These are phyloP conservation scores for Haberlea rhodopensis DNA, from an alignment of 257 asterid species.

Conservation along the genomic window DNA sequence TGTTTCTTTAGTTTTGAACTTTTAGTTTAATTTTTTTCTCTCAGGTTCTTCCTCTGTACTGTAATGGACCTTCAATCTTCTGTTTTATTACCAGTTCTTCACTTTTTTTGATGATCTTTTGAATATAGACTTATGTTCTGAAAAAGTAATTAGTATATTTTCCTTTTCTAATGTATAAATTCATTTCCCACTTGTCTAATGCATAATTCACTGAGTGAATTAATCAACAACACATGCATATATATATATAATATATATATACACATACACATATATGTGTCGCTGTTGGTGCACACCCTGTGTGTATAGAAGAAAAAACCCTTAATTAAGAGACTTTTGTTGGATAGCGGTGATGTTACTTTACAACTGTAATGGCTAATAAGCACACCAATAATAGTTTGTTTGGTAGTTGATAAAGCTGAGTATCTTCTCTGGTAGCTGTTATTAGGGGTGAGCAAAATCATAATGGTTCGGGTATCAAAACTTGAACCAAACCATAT, in stretches of 20 bases:
- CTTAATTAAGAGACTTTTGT: constrained; percentile 31
- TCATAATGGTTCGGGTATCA: too few relatives aligned
- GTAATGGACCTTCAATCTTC: neutral
- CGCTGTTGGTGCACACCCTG: too few relatives aligned
- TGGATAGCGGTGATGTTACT: constrained; percentile 29
- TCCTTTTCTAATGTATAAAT: neutral
- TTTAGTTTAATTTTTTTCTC: neutral
- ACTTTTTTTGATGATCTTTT: constrained; percentile 4
- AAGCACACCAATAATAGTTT: constrained; percentile 17
- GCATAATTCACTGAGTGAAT: constrained; percentile 22
- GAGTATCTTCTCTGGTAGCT: constrained; percentile 18
- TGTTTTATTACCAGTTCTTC: neutral
- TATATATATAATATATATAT: too few relatives aligned
- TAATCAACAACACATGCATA: too few relatives aligned
- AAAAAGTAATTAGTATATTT: neutral
- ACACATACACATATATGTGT: too few relatives aligned
- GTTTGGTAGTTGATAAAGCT: constrained; percentile 17
- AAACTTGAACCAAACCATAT: too few relatives aligned
- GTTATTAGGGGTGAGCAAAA: too few relatives aligned
- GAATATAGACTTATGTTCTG: neutral
- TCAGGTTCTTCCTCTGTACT: neutral
- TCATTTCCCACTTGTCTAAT: constrained; percentile 24
- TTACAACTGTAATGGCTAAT: constrained; percentile 19
- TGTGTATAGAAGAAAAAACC: too few relatives aligned
- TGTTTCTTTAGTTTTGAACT: neutral